These are phyloP conservation scores for Harringtonia aguacate DNA, from an alignment of 2,329 filamentous ascomycete species.

Conservation along the genomic window DNA sequence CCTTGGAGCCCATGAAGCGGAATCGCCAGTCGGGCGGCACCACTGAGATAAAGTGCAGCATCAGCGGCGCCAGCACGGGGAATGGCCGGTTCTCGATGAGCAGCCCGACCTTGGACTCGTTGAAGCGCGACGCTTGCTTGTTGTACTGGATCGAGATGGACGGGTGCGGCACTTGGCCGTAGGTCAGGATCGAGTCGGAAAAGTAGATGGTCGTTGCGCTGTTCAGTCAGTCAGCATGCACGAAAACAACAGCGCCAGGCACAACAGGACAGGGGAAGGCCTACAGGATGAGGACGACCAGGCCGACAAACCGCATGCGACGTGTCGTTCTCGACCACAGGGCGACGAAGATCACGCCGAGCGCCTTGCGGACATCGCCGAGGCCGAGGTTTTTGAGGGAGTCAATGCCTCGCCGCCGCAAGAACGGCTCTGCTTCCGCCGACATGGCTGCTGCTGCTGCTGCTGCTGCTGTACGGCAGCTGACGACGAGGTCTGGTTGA, in stretches of 20 bases:
- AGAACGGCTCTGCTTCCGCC: constrained; percentile 3
- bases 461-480: too few relatives aligned
- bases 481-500: too few relatives aligned
- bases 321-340: constrained; percentile 23
- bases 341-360: constrained; percentile 11
- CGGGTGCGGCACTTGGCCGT: constrained; percentile 12
- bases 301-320: constrained; percentile 20
- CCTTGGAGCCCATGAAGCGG: constrained; percentile 41
- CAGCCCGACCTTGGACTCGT: constrained; percentile 42
- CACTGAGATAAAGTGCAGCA: constrained; percentile 46
- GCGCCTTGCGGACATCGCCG: constrained; percentile 4
- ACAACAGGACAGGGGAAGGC: constrained; percentile 5
- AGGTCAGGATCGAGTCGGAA: constrained; percentile 3
- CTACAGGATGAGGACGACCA: constrained; percentile 21
- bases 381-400: constrained; percentile 6
- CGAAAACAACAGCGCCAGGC: neutral
- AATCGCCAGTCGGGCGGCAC: constrained; percentile 48
- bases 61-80: constrained; percentile 38
- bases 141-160: constrained; percentile 22
- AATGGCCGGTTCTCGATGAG: constrained; percentile 41
- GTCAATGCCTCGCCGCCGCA: constrained; percentile 7
- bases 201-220: constrained; percentile 6
- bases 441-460: constrained; percentile 3
- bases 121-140: constrained; percentile 24
- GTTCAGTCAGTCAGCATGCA: neutral